Percentiles rank a stretch among this genome's conserved stretches.
Evolutionary conservation across 2,329 filamentous ascomycete species (phyloP).

Genomic region (Phyllosticta citriasiana): DNA sequence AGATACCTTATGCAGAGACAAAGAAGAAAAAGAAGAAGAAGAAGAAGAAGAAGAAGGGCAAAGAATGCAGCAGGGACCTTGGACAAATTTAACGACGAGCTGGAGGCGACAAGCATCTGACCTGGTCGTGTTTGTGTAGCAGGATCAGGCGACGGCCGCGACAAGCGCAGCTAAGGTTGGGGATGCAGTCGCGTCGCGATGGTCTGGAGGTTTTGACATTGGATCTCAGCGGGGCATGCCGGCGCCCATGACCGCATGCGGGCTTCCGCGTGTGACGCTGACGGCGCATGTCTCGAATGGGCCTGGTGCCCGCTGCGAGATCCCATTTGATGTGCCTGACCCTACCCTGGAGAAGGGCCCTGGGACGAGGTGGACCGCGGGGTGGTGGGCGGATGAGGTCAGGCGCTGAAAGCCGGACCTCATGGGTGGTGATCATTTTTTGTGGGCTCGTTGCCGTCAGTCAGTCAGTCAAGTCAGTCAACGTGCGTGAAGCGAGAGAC

Average conservation of each 20-base stretch:
- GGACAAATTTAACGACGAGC: not conserved
- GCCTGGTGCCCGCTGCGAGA: not conserved
- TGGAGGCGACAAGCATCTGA: not conserved
- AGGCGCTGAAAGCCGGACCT: not conserved
- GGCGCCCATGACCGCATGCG: not conserved
- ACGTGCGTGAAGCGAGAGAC: not conserved
- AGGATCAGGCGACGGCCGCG: not conserved
- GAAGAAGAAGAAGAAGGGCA: not conserved
- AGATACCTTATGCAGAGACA: not conserved
- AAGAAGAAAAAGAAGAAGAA: not conserved
- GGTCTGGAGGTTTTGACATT: not conserved
- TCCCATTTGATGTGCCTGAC: not conserved
- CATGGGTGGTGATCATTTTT: not conserved
- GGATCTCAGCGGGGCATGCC: not conserved
- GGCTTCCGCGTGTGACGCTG: not conserved
- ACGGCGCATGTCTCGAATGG: not conserved
- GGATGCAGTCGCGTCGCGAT: not conserved
- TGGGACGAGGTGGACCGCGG: not conserved
- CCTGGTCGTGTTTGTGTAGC: not conserved
- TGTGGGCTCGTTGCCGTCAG: not conserved
- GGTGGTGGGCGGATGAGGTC: not conserved
- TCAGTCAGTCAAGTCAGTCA: not conserved
- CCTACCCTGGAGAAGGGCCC: not conserved
- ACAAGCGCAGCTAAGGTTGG: not conserved
- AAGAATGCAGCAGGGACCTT: not conserved